These are phyloP conservation scores for Hymenoscyphus repandus DNA, from an alignment of 2,329 filamentous ascomycete genomes.

Conservation along the genomic window DNA sequence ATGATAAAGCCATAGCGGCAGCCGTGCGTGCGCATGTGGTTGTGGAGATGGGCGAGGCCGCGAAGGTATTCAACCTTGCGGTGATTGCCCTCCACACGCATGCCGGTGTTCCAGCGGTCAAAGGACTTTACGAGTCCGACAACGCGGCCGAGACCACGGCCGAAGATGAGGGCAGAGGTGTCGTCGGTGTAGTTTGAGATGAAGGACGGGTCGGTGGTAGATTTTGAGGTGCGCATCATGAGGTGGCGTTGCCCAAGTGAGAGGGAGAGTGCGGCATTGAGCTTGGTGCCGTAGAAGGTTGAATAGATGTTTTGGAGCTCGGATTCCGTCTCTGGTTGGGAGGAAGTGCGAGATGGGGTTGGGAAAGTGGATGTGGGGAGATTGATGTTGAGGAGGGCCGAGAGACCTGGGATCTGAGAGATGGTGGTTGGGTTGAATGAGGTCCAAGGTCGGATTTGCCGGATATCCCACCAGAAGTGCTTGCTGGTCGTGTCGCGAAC, in stretches of 20 bases:
- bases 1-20: slow-evolving; percentile 95
- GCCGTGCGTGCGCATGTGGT: slow-evolving; percentile 87
- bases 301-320: slow-evolving; percentile 71
- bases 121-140: slow-evolving; percentile 88
- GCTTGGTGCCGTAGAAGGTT: slow-evolving; percentile 75
- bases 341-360: slow-evolving; percentile 39
- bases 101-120: slow-evolving; percentile 91
- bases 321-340: slow-evolving; percentile 71
- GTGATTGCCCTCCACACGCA: slow-evolving; percentile 79
- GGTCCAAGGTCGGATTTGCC: slow-evolving; percentile 79
- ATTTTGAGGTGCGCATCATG: slow-evolving; percentile 28
- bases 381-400: slow-evolving; percentile 65
- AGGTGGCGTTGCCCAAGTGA: slow-evolving; percentile 63
- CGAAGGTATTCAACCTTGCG: slow-evolving; percentile 86
- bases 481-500: slow-evolving; percentile 63
- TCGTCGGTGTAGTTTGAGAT: slow-evolving; percentile 49
- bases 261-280: slow-evolving; percentile 77
- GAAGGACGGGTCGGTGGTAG: slow-evolving; percentile 35
- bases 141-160: slow-evolving; percentile 53
- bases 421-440: slow-evolving; percentile 72
- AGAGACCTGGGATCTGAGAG: slow-evolving; percentile 65
- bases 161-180: slow-evolving; percentile 41
- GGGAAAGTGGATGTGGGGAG: slow-evolving; percentile 59
- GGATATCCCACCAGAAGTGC: slow-evolving; percentile 95
- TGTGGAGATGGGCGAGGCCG: slow-evolving; percentile 79